Conservation (phyloP, 257 asterid species). For the Solanum lycopersicoides region DNA sequence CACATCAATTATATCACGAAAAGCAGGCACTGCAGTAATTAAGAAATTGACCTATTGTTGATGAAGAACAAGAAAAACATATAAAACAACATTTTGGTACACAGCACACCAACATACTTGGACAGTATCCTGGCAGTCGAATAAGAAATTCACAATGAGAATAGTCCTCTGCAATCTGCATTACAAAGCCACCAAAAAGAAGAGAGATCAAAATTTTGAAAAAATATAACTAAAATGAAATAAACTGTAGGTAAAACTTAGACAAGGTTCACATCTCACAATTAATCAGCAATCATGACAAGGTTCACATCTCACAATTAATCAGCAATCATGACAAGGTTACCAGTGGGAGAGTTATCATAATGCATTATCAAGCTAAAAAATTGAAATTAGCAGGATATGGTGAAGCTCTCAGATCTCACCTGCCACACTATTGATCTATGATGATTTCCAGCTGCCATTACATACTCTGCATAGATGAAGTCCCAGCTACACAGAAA, state of each 20-base stretch:
- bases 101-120: conserved; percentile 44
- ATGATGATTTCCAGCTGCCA: conserved; percentile 94
- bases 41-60: neutral
- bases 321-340: no score
- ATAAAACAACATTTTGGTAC: neutral
- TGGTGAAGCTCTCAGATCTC: neutral
- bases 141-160: conserved; percentile 95
- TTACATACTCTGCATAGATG: conserved; percentile 93
- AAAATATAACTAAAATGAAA: neutral
- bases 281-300: neutral
- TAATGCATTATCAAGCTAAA: neutral
- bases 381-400: neutral
- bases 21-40: conserved; percentile 81
- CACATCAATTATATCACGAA: conserved; percentile 89
- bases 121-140: conserved; percentile 98
- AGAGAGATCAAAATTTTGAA: neutral
- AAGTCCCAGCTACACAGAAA: conserved; percentile 87
- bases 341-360: neutral
- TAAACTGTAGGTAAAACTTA: neutral
- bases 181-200: neutral
- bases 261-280: neutral
- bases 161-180: conserved; percentile 97
- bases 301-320: no score
- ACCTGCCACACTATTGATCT: conserved; percentile 99
- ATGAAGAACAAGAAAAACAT: neutral